Evolutionary conservation across 202 grass and related monocot species (phyloP), one percentile per base, ranked within the genome.

Genomic region (Carex sylvatica): DNA sequence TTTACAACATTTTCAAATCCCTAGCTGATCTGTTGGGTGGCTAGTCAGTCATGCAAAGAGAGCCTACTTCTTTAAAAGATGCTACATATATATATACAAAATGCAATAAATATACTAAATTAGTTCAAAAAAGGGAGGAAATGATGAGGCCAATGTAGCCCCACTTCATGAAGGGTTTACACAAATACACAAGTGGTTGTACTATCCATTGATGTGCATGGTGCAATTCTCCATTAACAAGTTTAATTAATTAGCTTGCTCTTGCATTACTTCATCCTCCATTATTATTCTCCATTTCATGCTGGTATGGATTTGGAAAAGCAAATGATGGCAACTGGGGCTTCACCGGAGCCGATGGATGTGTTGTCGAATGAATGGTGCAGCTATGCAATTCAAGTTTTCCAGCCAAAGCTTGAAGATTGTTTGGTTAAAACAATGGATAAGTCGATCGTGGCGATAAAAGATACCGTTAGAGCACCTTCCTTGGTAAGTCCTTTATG

Each of bases 361-460:
- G 56, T 95, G 76, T 93, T 95, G n/a, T 95, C 91, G 5, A 89
- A 78, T 62, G 83, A 89, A n/a, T 95, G 96, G 96, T 98, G 95
- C 82, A 95, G 87, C 86, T 95, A 92, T 60, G 92, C 95, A 3
- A 88, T 98, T 56, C 86, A 91, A 74, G 92, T 90, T 89, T 84
- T 95, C 73, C 89, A 93, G 22, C 68, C 84, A 0, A 86, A 49
- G 14, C 63, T 87, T 1, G 86, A 86, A 49, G 87, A 95, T 87
- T 83, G 84, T 53, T 85, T 90, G 4, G 78, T 86, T 80, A 90
- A 88, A 54, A 73, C 94, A 67, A 90, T 86, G 70, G 91, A 95
- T 81, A 88, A 98, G 78, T 88, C 89, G 4, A 83, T 98, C 52
- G 15, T 87, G 36, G 87, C 80, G 15, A 58, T 74, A 3, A 87